Base-by-base conservation (phyloP, 371 early-diverging fungal genomes). In the Saksenaea oblongispora region DNA sequence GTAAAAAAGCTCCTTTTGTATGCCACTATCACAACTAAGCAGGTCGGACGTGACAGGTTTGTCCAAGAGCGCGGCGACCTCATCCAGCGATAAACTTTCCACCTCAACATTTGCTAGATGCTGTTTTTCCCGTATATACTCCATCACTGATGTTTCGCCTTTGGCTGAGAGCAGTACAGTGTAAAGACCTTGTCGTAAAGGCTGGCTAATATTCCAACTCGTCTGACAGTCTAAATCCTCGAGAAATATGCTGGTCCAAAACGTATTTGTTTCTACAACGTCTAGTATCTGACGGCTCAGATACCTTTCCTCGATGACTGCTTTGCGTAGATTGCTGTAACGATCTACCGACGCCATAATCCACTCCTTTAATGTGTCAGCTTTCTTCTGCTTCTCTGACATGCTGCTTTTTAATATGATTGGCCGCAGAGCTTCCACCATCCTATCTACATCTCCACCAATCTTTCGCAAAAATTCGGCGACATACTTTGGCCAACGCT, bases 241-340 rank as follows among this genome's bases (percentile, higher is more conserved):
- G 28, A 87, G 44, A 61, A 85, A 84, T 0, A 84, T 69, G 11
- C 74, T 72, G 31, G 80, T 71, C 87, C 87, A 87, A 54, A 85
- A 84, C 39, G 73, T 77, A 34, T 59, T 65, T 41, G 70, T 79
- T 22, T 61, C 65, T 11, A 78, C 56, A 18, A 81, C 67, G 62
- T 87, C 84, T 66, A 80, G 62, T 24, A 83, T 61, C 39, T 81
- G 75, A 28, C 84, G 73, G 44, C 78, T 70, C 26, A 58, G 28
- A 37, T 56, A 56, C 53, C 10, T 22, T 34, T 37, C 8, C n/a
- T 53, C 31, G n/a, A 18, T 28, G 15, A 27, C 22, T 11, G 47
- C 47, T 59, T 54, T 36, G 5, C n/a, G 51, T 22, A 22, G 51
- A 47, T 47, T 22, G 10, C 18, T 47, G 41, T 73, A 78, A 55